Conservation (phyloP, 2,329 filamentous ascomycete species). For the Pseudogymnoascus sp. region DNA sequence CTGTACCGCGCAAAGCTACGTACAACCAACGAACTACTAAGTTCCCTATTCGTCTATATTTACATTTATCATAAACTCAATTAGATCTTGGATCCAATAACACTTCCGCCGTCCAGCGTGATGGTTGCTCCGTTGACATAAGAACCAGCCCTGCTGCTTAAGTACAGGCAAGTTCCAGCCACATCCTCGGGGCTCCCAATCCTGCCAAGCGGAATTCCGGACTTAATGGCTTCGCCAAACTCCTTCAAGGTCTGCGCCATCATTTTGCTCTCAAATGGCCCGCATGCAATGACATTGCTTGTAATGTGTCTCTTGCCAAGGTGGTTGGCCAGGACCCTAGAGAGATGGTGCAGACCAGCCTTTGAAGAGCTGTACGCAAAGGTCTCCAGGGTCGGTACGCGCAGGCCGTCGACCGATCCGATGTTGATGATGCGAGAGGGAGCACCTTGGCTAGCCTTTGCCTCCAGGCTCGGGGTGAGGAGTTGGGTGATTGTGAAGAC, state of each 20-base stretch:
- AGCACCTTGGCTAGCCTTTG: slow-evolving; percentile 34
- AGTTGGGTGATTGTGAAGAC: slow-evolving; percentile 59
- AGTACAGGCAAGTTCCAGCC: slow-evolving; percentile 63
- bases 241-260: slow-evolving; percentile 63
- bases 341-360: slow-evolving; percentile 57
- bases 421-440: slow-evolving; percentile 59
- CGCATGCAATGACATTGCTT: slow-evolving; percentile 63
- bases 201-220: slow-evolving; percentile 56
- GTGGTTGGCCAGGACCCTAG: slow-evolving; percentile 55
- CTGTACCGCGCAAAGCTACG: background rate
- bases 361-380: slow-evolving; percentile 56
- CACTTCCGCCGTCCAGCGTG: slow-evolving; percentile 51
- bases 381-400: slow-evolving; percentile 51
- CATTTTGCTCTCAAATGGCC: slow-evolving; percentile 65
- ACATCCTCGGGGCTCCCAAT: slow-evolving; percentile 64
- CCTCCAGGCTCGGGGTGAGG: slow-evolving; percentile 55
- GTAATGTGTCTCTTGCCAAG: slow-evolving; percentile 55
- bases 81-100: slow-evolving; percentile 41
- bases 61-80: background rate
- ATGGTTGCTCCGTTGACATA: slow-evolving; percentile 61
- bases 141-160: slow-evolving; percentile 59
- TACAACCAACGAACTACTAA: background rate
- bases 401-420: slow-evolving; percentile 55
- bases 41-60: background rate
- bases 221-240: slow-evolving; percentile 47